Base-by-base conservation (phyloP, 2,329 filamentous ascomycete species). In the Lecanoromycetidae sp. region DNA sequence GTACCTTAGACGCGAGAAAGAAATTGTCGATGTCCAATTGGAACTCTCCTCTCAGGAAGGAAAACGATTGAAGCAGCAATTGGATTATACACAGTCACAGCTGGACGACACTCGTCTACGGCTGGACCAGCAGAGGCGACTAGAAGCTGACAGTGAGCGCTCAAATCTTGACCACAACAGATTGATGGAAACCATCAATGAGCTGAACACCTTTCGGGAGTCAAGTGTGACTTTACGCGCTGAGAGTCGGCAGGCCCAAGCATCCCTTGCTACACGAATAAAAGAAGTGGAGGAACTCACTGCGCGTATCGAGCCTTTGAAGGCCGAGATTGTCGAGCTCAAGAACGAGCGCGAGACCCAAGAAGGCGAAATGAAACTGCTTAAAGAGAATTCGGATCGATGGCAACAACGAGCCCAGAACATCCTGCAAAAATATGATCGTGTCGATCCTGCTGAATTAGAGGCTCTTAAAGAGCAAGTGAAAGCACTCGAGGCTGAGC, bases 381-480 rank as follows among this genome's bases (percentile, higher is more conserved):
- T 96, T 8, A 84, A 93, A 55, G 84, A 91, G 57, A 90, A 96
- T 60, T 82, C 91, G 13, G 90, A 96, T 61, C 79, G 86, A 49
- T 95, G 90, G 85, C 87, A 94, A 65, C 90, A 95, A 70, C 82
- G 91, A 20, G 93, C 87, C 1, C 87, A 96, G 61, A 86, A 93
- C 56, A 95, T 98, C 52, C 76, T 98, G 42, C 87, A 87, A 55
- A 95, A 94, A 62, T 95, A 96, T 60, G 88, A 94, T 56, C 85
- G 90, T 47, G 86, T 93, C 44, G 91, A 98, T 60, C 90, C 91
- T 35, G 86, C 85, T 3, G 90, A 96, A 60, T 76, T 95, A 61
- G 90, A 96, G 57, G 80, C 83, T 50, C 74, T 98, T 49, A 94
- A 91, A 68, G 79, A 84, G 59, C 80, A 81, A 50, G 76, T 95